Evolutionary conservation across 345 rosid genomes (phyloP).

Genomic region (Atalantia buxifolia): DNA sequence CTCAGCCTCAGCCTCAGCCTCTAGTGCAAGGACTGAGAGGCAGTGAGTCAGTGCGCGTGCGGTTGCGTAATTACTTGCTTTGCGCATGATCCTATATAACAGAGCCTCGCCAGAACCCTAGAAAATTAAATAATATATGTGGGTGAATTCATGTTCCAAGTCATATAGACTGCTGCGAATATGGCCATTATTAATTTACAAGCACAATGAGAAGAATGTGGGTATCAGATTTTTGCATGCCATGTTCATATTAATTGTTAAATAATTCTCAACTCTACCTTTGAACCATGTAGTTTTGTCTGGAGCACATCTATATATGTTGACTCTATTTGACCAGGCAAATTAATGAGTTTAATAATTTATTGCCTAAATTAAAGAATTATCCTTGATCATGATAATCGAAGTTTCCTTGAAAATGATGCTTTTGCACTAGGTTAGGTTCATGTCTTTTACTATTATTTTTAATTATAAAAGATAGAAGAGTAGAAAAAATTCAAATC

Average conservation of each 20-base stretch:
- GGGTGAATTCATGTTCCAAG: slow-evolving; percentile 7
- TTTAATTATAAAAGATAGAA: too few relatives aligned
- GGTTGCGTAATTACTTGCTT: slow-evolving; percentile 16
- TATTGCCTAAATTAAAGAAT: too few relatives aligned
- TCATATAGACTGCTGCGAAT: slow-evolving; percentile 1
- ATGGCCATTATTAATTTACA: slow-evolving; percentile 10
- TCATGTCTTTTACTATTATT: neutral
- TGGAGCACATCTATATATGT: neutral
- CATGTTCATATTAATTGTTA: neutral
- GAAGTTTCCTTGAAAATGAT: neutral
- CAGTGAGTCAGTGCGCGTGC: slow-evolving; percentile 48
- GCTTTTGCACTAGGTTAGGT: neutral
- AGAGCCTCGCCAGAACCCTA: neutral
- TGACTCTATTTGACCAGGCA: neutral
- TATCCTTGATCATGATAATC: neutral
- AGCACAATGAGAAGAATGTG: slow-evolving; percentile 15
- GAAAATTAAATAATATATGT: neutral
- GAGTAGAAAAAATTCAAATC: too few relatives aligned
- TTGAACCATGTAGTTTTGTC: too few relatives aligned
- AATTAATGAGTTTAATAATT: too few relatives aligned
- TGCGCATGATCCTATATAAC: slow-evolving; percentile 45
- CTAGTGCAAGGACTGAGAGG: neutral
- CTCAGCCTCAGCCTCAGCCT: neutral
- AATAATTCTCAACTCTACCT: too few relatives aligned
- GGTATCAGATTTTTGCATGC: slow-evolving; percentile 6